Percentiles rank a stretch among this genome's conserved stretches.
Evolutionary conservation across 192 early-diverging fungal species (phyloP).

Genomic region (Coemansia erecta): DNA sequence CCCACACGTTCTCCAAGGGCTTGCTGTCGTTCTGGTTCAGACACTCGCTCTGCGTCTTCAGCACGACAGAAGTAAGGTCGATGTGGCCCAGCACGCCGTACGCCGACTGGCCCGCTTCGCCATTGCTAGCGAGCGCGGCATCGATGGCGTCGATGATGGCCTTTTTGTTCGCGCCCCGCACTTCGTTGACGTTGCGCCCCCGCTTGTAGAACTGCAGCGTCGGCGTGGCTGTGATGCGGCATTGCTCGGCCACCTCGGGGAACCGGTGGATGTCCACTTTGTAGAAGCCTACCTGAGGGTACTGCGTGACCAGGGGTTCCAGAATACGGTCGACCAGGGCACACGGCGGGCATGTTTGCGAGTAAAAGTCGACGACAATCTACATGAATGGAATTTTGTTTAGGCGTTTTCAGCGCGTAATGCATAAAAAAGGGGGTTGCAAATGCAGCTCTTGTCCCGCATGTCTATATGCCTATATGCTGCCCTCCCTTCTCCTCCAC

Average conservation of each 20-base stretch:
- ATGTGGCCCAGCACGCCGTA: conserved; percentile 55
- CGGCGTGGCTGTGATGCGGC: conserved; percentile 43
- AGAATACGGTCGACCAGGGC: conserved; percentile 29
- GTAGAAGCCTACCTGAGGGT: conserved; percentile 39
- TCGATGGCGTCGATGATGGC: conserved; percentile 69
- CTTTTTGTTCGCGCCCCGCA: conserved; percentile 76
- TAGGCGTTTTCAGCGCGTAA: no score
- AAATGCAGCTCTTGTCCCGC: no score
- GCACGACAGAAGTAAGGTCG: conserved; percentile 64
- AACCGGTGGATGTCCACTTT: conserved; percentile 44
- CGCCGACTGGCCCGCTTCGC: conserved; percentile 20
- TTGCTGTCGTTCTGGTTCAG: conserved; percentile 83
- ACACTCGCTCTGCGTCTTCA: conserved; percentile 72
- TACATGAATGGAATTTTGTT: no score
- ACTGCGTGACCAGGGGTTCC: conserved; percentile 16
- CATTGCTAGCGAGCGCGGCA: conserved; percentile 16
- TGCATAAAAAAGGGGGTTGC: no score
- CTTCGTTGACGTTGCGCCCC: conserved; percentile 69
- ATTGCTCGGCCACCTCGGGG: conserved; percentile 35
- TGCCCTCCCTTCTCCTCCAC: no score
- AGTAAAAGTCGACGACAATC: conserved; percentile 51
- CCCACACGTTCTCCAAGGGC: conserved; percentile 73
- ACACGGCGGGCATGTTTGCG: conserved; percentile 48
- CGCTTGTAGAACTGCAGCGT: conserved; percentile 65
- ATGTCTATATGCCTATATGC: no score